phyloP scores from a whole-genome alignment of 1,284 basidiomycete genomes.

The Cutaneotrichosporon mucoides region DNA sequence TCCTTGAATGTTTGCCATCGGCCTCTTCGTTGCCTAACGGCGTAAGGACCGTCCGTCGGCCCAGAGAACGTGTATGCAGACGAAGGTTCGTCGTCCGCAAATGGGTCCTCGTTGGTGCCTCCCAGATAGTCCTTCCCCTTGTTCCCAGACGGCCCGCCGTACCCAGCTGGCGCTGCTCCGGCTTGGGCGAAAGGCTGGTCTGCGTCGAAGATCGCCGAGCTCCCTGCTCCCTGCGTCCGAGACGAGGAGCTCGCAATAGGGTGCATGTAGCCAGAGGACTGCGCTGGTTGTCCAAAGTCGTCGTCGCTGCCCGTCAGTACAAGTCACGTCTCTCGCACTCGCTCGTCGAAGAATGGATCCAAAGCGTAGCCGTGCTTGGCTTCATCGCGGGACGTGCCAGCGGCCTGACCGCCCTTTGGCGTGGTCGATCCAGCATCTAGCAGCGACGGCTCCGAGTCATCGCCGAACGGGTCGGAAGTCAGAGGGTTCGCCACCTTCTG shows the following conservation, averaged over 20 bases:
- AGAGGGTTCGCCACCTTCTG: constrained; percentile 16
- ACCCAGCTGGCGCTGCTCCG: constrained; percentile 15
- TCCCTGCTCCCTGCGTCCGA: constrained; percentile 22
- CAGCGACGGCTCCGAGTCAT: constrained; percentile 21
- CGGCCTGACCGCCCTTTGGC: not conserved
- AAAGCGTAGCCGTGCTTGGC: constrained; percentile 35
- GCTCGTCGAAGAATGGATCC: constrained; percentile 50
- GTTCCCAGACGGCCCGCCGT: not conserved
- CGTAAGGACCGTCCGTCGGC: constrained; percentile 30
- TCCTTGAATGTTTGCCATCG: constrained; percentile 39
- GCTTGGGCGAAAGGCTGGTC: constrained; percentile 36
- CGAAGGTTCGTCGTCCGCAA: constrained; percentile 39
- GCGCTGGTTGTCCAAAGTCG: constrained; percentile 31
- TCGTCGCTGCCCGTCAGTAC: constrained; percentile 36
- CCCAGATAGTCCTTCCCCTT: not conserved
- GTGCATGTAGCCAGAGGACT: constrained; percentile 34
- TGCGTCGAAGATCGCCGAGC: constrained; percentile 27
- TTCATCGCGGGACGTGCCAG: not conserved
- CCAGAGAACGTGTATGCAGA: constrained; percentile 40
- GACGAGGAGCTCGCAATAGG: constrained; percentile 24
- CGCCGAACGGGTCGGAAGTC: constrained; percentile 36
- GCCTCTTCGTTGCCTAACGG: constrained; percentile 20
- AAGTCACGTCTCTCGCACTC: not conserved
- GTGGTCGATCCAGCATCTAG: constrained; percentile 4
- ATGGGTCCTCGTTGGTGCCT: constrained; percentile 21